Conservation (phyloP, 768 basidiomycete genomes). For the Kwoniella dejecticola region DNA sequence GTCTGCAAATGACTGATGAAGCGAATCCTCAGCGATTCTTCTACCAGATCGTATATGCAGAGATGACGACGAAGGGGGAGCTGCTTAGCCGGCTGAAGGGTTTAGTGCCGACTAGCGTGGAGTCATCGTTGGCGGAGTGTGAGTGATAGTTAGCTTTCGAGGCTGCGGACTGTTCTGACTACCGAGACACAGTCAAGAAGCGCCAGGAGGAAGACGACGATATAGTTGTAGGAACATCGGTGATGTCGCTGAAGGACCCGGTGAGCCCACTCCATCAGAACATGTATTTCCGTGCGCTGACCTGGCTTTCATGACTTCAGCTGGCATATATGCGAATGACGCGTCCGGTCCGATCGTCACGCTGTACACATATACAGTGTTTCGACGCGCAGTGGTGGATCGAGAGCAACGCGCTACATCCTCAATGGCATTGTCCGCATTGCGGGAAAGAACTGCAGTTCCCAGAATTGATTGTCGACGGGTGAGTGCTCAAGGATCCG, state of each 20-base stretch:
- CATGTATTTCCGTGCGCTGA: not conserved
- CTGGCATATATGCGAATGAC: constrained; percentile 82
- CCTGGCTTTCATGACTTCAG: constrained; percentile 54
- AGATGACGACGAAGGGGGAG: constrained; percentile 69
- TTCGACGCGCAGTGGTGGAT: constrained; percentile 96
- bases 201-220: constrained; percentile 83
- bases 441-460: constrained; percentile 77
- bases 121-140: constrained; percentile 72
- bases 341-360: constrained; percentile 80
- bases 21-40: constrained; percentile 70
- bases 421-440: constrained; percentile 92
- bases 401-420: constrained; percentile 92
- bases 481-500: constrained; percentile 56
- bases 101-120: constrained; percentile 66
- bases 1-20: not conserved
- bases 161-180: constrained; percentile 7
- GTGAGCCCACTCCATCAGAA: constrained; percentile 60
- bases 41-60: constrained; percentile 79
- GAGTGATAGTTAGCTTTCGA: constrained; percentile 42
- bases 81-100: constrained; percentile 71
- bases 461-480: constrained; percentile 86
- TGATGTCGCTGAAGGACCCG: constrained; percentile 90
- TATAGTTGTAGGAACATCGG: constrained; percentile 83
- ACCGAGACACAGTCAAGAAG: constrained; percentile 7
- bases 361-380: constrained; percentile 88